These are phyloP conservation scores for Brassica napus DNA, from an alignment of 345 rosid species.

Conservation along the genomic window DNA sequence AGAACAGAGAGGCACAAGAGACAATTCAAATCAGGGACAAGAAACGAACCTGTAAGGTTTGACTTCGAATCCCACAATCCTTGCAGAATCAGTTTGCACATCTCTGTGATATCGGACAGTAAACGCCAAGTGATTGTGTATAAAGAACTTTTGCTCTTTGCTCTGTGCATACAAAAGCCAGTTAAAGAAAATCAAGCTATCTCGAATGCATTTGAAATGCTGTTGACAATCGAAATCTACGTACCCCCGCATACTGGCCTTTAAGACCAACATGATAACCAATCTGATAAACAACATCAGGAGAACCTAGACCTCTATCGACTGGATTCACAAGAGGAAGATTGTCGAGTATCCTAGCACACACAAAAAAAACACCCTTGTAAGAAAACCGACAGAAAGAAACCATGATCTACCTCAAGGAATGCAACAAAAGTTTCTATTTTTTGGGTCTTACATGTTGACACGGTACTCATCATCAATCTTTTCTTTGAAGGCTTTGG, in stretches of 20 bases:
- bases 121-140: conserved; percentile 89
- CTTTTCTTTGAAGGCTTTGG: conserved; percentile 85
- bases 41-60: conserved; percentile 74
- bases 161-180: conserved; percentile 49
- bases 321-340: conserved; percentile 96
- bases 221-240: conserved; percentile 17
- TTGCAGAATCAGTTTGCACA: conserved; percentile 65
- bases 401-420: not conserved
- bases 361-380: not conserved
- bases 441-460: conserved; percentile 64
- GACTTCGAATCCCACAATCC: conserved; percentile 98
- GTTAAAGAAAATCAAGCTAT: conserved; percentile 31
- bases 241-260: conserved; percentile 92
- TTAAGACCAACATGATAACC: conserved; percentile 95
- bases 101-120: conserved; percentile 88
- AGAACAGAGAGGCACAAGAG: not conserved
- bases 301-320: conserved; percentile 63
- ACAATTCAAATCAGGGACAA: not conserved
- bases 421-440: not conserved
- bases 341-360: conserved; percentile 94
- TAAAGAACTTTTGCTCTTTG: conserved; percentile 85
- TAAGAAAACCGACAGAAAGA: conserved; percentile 15
- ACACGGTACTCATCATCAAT: conserved; percentile 92
- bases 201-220: not conserved
- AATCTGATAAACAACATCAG: conserved; percentile 71